Evolutionary conservation across 1,139 yeast species (phyloP).

Genomic region (Pichia kudriavzevii): DNA sequence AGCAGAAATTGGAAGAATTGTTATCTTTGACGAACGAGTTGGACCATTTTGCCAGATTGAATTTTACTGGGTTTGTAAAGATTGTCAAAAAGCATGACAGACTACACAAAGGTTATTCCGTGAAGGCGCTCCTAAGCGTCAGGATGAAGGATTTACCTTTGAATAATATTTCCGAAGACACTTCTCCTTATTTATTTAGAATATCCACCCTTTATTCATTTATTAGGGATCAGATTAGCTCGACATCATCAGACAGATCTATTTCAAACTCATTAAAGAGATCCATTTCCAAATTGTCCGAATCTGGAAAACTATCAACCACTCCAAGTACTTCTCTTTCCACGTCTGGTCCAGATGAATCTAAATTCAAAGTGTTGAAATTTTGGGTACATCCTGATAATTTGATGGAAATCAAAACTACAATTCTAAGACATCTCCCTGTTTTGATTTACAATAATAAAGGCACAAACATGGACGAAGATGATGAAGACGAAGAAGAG

Average conservation of each 20-base stretch:
- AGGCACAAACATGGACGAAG: slow-evolving; percentile 31
- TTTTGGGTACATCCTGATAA: slow-evolving; percentile 97
- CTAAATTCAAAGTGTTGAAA: slow-evolving; percentile 64
- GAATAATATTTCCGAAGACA: slow-evolving; percentile 74
- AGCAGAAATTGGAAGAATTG: slow-evolving; percentile 61
- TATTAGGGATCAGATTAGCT: slow-evolving; percentile 55
- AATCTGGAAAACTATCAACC: slow-evolving; percentile 28
- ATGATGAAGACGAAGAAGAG: slow-evolving; percentile 25
- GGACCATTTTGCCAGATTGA: slow-evolving; percentile 83
- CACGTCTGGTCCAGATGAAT: slow-evolving; percentile 32
- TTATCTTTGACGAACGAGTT: slow-evolving; percentile 74
- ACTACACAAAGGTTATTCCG: slow-evolving; percentile 76
- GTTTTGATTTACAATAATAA: slow-evolving; percentile 66
- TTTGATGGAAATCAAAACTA: slow-evolving; percentile 92
- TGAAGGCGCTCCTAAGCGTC: slow-evolving; percentile 80
- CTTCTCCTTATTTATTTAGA: slow-evolving; percentile 82
- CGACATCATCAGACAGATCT: slow-evolving; percentile 20
- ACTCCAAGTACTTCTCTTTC: slow-evolving; percentile 26
- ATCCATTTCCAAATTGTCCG: slow-evolving; percentile 26
- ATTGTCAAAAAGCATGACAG: slow-evolving; percentile 96
- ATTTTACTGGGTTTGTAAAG: slow-evolving; percentile 90
- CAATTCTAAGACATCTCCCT: slow-evolving; percentile 87
- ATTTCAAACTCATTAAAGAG: slow-evolving; percentile 27
- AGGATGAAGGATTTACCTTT: slow-evolving; percentile 82
- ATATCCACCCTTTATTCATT: slow-evolving; percentile 75